Evolutionary conservation across 202 grass and related monocot genomes (phyloP).

Genomic region (Setaria italica): DNA sequence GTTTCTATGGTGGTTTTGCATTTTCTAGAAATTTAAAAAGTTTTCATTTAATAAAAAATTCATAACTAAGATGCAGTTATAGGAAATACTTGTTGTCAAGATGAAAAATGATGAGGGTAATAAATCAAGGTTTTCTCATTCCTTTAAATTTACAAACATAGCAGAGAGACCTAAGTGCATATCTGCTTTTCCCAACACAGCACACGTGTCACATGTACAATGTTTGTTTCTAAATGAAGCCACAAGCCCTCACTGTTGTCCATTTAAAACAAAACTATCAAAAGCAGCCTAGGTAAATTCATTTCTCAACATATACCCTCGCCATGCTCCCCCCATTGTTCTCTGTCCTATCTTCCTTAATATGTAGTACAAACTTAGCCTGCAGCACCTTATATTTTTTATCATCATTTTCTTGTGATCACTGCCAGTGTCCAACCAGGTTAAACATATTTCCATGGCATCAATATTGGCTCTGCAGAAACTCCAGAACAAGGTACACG

Average conservation of each 20-base stretch:
- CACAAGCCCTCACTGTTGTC: neutral
- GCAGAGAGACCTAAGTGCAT: neutral
- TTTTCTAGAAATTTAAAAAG: no score
- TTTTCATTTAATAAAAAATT: no score
- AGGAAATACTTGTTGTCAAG: neutral
- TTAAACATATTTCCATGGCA: constrained; percentile 3
- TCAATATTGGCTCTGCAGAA: neutral
- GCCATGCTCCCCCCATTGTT: neutral
- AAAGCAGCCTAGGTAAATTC: neutral
- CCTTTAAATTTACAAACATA: constrained; percentile 34
- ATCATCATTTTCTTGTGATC: neutral
- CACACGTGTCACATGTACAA: neutral
- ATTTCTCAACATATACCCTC: constrained; percentile 10
- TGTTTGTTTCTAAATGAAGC: neutral
- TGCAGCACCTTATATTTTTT: neutral
- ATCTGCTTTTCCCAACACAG: neutral
- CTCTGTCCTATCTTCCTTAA: neutral
- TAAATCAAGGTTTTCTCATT: neutral
- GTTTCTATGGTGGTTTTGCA: no score
- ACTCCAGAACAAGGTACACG: neutral
- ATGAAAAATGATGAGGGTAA: neutral
- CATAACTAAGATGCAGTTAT: neutral
- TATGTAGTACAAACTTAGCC: neutral
- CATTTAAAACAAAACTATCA: neutral
- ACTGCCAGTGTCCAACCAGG: neutral